These are phyloP conservation scores for Sequoia sempervirens DNA, from an alignment of 75 land plant species.

Conservation along the genomic window DNA sequence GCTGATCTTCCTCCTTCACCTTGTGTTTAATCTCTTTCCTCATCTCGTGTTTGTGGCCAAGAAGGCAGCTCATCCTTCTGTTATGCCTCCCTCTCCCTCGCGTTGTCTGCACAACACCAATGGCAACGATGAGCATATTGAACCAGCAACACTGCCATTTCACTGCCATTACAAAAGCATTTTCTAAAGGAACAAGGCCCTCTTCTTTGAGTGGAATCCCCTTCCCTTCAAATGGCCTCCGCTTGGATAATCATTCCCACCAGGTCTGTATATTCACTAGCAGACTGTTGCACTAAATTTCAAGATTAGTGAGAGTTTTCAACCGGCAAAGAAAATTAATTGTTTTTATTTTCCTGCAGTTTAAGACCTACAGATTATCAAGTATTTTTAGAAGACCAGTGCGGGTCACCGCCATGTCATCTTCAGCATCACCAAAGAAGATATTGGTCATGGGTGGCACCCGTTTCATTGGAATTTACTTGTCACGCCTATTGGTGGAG, in stretches of 20 bases:
- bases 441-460: conserved; percentile 98
- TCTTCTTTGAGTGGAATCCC: neutral
- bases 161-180: neutral
- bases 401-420: conserved; percentile 37
- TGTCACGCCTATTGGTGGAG: conserved; percentile 80
- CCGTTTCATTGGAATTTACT: conserved; percentile 85
- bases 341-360: neutral
- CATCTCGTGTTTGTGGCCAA: neutral
- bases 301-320: neutral
- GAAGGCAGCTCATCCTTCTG: neutral
- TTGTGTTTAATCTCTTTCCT: neutral
- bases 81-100: neutral
- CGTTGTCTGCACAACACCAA: neutral
- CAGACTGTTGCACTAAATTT: neutral
- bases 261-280: neutral
- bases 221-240: neutral
- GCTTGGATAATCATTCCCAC: neutral
- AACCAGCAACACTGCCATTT: neutral
- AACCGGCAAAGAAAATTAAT: neutral
- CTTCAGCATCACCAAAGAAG: conserved; percentile 52
- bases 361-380: neutral
- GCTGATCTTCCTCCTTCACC: neutral
- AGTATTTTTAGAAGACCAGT: conserved; percentile 25
- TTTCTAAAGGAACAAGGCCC: neutral
- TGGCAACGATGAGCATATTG: neutral